These are phyloP conservation scores for Parmelia sp. DNA, from an alignment of 495 filamentous ascomycete species.

Conservation along the genomic window DNA sequence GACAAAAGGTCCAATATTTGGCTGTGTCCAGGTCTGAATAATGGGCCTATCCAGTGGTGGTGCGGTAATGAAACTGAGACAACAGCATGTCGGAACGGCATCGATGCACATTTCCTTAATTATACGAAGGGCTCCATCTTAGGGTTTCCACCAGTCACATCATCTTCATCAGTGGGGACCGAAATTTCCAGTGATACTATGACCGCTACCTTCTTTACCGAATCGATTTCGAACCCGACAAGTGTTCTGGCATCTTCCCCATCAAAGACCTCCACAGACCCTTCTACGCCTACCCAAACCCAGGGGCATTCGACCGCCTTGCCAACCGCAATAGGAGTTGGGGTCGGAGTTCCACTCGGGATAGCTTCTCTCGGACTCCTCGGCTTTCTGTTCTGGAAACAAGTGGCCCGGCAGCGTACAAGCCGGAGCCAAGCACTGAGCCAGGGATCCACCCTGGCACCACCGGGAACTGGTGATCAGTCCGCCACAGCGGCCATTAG, in stretches of 20 bases:
- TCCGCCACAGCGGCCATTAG: not conserved
- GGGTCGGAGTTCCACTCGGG: not conserved
- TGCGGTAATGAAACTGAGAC: not conserved
- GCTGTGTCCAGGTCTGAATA: not conserved
- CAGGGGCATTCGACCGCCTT: not conserved
- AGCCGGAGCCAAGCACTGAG: not conserved
- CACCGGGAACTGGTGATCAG: not conserved
- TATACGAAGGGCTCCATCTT: not conserved
- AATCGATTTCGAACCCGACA: not conserved
- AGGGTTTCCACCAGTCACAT: not conserved
- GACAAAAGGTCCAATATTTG: too few relatives aligned
- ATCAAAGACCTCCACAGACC: not conserved
- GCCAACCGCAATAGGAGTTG: not conserved
- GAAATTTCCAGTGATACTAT: too few relatives aligned
- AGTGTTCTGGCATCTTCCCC: not conserved
- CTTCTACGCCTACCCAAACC: not conserved
- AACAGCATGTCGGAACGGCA: not conserved
- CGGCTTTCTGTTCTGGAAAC: not conserved
- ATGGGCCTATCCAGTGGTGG: not conserved
- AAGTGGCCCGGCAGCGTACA: not conserved
- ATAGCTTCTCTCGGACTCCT: not conserved
- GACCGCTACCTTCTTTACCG: not conserved
- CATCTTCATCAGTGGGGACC: not conserved
- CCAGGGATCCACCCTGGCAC: not conserved
- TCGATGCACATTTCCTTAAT: not conserved